These are phyloP conservation scores for Trypanosoma conorhini DNA, from an alignment of 208 protist species.

Conservation along the genomic window DNA sequence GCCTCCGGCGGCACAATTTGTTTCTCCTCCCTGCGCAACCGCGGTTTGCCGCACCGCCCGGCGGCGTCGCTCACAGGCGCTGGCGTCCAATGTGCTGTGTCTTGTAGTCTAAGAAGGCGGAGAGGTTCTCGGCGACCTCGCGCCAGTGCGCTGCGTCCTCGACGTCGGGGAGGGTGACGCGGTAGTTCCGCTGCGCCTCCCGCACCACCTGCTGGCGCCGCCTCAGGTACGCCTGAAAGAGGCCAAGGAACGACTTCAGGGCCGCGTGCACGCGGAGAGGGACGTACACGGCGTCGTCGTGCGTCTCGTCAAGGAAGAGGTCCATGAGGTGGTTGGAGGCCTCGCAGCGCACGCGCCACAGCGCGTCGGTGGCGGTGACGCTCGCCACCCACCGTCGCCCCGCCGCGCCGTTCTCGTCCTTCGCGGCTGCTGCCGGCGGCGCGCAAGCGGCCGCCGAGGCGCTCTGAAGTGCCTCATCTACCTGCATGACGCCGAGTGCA, in stretches of 20 bases:
- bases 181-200: slow-evolving; percentile 42
- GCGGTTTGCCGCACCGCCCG: no score
- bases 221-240: slow-evolving; percentile 54
- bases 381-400: slow-evolving; percentile 42
- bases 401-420: not conserved
- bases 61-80: not conserved
- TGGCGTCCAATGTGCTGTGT: slow-evolving; percentile 28
- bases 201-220: slow-evolving; percentile 45
- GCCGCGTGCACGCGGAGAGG: slow-evolving; percentile 50
- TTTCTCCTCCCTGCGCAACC: no score
- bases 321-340: slow-evolving; percentile 80
- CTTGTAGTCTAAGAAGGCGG: slow-evolving; percentile 77
- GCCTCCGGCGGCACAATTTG: no score
- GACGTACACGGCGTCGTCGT: slow-evolving; percentile 64
- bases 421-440: slow-evolving; percentile 17
- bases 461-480: slow-evolving; percentile 25
- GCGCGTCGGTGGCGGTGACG: slow-evolving; percentile 43
- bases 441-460: not conserved
- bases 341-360: slow-evolving; percentile 63
- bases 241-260: slow-evolving; percentile 36
- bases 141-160: slow-evolving; percentile 53
- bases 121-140: slow-evolving; percentile 71
- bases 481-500: slow-evolving; percentile 36
- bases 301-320: slow-evolving; percentile 70
- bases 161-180: slow-evolving; percentile 32